phyloP scores from a whole-genome alignment of 495 filamentous ascomycete genomes.

The Xylaria flabelliformis region DNA sequence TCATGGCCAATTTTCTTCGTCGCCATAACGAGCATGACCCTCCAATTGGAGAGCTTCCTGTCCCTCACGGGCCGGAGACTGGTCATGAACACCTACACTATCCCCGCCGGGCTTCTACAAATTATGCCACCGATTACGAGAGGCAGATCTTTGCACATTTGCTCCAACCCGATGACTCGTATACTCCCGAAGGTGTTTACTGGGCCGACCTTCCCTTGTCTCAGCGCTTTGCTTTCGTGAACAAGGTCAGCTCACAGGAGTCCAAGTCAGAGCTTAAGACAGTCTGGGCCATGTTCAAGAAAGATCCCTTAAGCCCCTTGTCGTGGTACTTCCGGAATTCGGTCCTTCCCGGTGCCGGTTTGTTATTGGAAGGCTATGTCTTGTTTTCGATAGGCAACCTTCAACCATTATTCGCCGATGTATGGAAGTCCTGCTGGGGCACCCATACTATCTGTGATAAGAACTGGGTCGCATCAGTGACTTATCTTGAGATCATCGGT shows the following conservation, averaged over 20 bases:
- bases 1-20: slow-evolving; percentile 44
- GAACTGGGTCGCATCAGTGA: slow-evolving; percentile 77
- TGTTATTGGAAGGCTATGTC: slow-evolving; percentile 90
- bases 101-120: slow-evolving; percentile 49
- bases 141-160: slow-evolving; percentile 73
- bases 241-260: slow-evolving; percentile 69
- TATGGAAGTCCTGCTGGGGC: slow-evolving; percentile 78
- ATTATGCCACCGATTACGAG: slow-evolving; percentile 60
- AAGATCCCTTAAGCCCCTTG: slow-evolving; percentile 78
- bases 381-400: slow-evolving; percentile 94
- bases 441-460: slow-evolving; percentile 63
- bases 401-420: slow-evolving; percentile 71
- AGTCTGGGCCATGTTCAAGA: slow-evolving; percentile 80
- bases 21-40: slow-evolving; percentile 52
- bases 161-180: slow-evolving; percentile 83
- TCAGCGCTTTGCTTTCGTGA: slow-evolving; percentile 74
- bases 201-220: slow-evolving; percentile 81
- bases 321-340: slow-evolving; percentile 86
- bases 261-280: slow-evolving; percentile 63
- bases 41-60: slow-evolving; percentile 50
- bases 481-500: slow-evolving; percentile 85
- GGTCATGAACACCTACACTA: slow-evolving; percentile 50
- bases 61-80: slow-evolving; percentile 56
- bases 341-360: slow-evolving; percentile 85
- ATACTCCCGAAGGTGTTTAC: slow-evolving; percentile 79